Evolutionary conservation across 2,329 filamentous ascomycete species (phyloP).

Genomic region (Lasiodiplodia sp.): DNA sequence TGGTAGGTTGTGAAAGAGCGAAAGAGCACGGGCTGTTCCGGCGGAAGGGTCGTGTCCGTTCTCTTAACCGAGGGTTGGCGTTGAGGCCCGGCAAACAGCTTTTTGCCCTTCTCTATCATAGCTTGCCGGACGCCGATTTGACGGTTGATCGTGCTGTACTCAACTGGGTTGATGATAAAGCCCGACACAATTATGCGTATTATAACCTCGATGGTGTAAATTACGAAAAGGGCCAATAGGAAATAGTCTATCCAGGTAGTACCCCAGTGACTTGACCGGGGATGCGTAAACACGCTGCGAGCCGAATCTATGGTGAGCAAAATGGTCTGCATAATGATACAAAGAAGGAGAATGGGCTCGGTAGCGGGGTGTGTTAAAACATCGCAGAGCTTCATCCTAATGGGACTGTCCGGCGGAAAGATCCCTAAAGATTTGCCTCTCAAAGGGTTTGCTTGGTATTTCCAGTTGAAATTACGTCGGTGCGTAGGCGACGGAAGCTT

Average conservation of each 20-base stretch:
- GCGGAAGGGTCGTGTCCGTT: conserved; percentile 45
- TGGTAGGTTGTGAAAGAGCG: conserved; percentile 79
- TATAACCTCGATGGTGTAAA: conserved; percentile 87
- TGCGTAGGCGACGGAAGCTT: conserved; percentile 46
- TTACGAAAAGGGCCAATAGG: conserved; percentile 80
- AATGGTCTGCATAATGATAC: conserved; percentile 88
- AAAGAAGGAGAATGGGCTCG: conserved; percentile 82
- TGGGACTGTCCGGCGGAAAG: conserved; percentile 77
- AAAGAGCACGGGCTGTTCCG: conserved; percentile 70
- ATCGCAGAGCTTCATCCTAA: conserved; percentile 80
- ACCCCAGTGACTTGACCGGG: conserved; percentile 71
- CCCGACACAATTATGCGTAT: conserved; percentile 91
- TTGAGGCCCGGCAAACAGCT: conserved; percentile 78
- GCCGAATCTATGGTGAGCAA: conserved; percentile 86
- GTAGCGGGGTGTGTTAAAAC: conserved; percentile 84
- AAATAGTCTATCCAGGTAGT: conserved; percentile 75
- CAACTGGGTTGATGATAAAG: conserved; percentile 85
- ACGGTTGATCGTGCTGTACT: conserved; percentile 90
- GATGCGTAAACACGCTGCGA: conserved; percentile 70
- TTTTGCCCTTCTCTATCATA: conserved; percentile 76
- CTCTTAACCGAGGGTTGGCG: conserved; percentile 72
- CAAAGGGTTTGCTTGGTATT: conserved; percentile 71
- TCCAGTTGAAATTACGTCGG: conserved; percentile 43
- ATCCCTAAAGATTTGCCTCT: conserved; percentile 86
- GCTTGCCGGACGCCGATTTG: conserved; percentile 76